Conservation (phyloP, 768 basidiomycete species). For the Trametes maxima region DNA sequence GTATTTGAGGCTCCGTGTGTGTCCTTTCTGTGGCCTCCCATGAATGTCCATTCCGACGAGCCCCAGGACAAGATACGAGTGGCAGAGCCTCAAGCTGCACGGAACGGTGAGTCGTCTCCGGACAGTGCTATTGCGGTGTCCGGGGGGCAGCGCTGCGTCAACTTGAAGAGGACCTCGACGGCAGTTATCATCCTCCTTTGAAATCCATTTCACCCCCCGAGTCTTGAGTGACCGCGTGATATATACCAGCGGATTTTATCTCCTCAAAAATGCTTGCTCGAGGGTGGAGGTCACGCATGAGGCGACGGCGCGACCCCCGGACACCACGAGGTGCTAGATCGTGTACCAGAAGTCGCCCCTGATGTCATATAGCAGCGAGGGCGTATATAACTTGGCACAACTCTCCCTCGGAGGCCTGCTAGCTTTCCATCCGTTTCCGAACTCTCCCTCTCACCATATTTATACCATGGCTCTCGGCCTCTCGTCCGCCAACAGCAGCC, state of each 20-base stretch:
- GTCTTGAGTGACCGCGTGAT: too few relatives aligned
- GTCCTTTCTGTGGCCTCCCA: too few relatives aligned
- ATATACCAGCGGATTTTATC: too few relatives aligned
- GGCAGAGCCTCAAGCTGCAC: neutral
- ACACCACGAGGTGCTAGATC: neutral
- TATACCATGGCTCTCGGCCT: slow-evolving; percentile 29
- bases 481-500: slow-evolving; percentile 24
- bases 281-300: neutral
- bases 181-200: too few relatives aligned
- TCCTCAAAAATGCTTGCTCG: too few relatives aligned
- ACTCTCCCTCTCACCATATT: slow-evolving; percentile 17
- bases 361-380: slow-evolving; percentile 5
- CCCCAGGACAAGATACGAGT: neutral
- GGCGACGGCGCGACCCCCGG: neutral
- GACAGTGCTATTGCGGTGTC: too few relatives aligned
- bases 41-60: neutral
- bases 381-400: slow-evolving; percentile 2
- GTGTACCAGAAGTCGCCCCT: neutral
- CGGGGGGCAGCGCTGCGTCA: too few relatives aligned
- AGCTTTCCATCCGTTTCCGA: slow-evolving; percentile 6
- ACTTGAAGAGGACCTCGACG: too few relatives aligned
- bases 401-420: neutral
- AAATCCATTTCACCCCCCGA: too few relatives aligned
- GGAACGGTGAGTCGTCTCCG: neutral
- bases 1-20: too few relatives aligned